phyloP scores from a whole-genome alignment of 495 filamentous ascomycete genomes.

The Neurospora sp. region DNA sequence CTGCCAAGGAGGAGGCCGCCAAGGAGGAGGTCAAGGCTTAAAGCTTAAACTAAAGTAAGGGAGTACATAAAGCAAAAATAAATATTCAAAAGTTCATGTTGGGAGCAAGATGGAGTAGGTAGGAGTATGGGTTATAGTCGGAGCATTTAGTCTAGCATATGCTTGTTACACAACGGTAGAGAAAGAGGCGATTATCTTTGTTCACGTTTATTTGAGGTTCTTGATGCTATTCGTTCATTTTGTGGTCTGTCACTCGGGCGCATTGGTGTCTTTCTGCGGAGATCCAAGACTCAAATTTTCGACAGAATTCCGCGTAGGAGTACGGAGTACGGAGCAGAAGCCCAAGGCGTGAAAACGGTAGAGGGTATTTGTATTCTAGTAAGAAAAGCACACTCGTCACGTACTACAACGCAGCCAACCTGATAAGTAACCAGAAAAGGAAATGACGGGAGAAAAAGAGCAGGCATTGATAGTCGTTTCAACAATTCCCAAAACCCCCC shows the following conservation, averaged over 20 bases:
- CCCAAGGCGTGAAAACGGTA: background rate
- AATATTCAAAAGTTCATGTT: background rate
- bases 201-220: background rate
- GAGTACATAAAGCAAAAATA: background rate
- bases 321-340: background rate
- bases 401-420: background rate
- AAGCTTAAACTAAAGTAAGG: background rate
- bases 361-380: background rate
- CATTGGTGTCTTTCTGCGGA: background rate
- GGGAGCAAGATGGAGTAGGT: background rate
- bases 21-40: slow-evolving; percentile 8
- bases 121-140: background rate
- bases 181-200: background rate
- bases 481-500: background rate
- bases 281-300: background rate
- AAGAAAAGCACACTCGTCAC: background rate
- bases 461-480: background rate
- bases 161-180: background rate
- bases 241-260: background rate
- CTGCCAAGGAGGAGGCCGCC: background rate
- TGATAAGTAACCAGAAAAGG: background rate
- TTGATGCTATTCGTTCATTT: background rate
- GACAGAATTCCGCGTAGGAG: background rate
- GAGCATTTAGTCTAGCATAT: background rate
- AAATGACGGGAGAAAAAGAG: background rate